Evolutionary conservation across 2,329 filamentous ascomycete species (phyloP).

Genomic region (Epichloe gansuensis): DNA sequence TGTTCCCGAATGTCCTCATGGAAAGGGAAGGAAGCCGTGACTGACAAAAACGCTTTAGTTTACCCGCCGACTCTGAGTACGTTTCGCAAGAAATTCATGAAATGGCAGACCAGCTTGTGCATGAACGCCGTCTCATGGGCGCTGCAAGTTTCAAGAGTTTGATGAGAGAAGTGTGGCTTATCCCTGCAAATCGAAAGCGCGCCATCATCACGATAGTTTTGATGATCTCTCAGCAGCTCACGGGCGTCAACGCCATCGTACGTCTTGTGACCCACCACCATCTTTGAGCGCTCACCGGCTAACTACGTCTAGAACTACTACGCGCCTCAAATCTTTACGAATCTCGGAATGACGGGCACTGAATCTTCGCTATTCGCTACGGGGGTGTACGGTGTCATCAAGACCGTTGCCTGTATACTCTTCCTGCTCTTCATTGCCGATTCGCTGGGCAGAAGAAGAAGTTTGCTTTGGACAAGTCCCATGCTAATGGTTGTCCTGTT

Average conservation of each 20-base stretch:
- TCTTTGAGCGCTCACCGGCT: background rate
- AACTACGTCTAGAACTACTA: slow-evolving; percentile 44
- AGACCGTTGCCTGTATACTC: slow-evolving; percentile 48
- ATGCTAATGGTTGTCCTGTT: slow-evolving; percentile 52
- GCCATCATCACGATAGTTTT: slow-evolving; percentile 48
- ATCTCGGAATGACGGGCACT: slow-evolving; percentile 47
- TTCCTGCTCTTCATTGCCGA: slow-evolving; percentile 60
- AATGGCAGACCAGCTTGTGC: slow-evolving; percentile 48
- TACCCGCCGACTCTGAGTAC: slow-evolving; percentile 43
- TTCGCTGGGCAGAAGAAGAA: slow-evolving; percentile 50
- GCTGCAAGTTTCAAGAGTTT: slow-evolving; percentile 43
- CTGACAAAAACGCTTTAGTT: slow-evolving; percentile 15
- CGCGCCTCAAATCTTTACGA: slow-evolving; percentile 55
- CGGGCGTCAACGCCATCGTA: slow-evolving; percentile 40
- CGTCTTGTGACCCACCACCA: slow-evolving; percentile 15
- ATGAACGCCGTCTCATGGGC: slow-evolving; percentile 45
- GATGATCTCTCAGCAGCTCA: slow-evolving; percentile 64
- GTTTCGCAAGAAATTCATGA: slow-evolving; percentile 47
- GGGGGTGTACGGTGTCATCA: slow-evolving; percentile 62
- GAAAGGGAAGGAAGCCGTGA: background rate
- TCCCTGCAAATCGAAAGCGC: slow-evolving; percentile 50
- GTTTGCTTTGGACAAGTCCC: slow-evolving; percentile 52
- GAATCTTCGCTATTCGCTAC: slow-evolving; percentile 56
- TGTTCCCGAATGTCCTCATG: background rate
- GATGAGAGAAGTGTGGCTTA: slow-evolving; percentile 51